These are phyloP conservation scores for Aphanomyces astaci DNA, from an alignment of 352 stramenopile species.

Conservation along the genomic window DNA sequence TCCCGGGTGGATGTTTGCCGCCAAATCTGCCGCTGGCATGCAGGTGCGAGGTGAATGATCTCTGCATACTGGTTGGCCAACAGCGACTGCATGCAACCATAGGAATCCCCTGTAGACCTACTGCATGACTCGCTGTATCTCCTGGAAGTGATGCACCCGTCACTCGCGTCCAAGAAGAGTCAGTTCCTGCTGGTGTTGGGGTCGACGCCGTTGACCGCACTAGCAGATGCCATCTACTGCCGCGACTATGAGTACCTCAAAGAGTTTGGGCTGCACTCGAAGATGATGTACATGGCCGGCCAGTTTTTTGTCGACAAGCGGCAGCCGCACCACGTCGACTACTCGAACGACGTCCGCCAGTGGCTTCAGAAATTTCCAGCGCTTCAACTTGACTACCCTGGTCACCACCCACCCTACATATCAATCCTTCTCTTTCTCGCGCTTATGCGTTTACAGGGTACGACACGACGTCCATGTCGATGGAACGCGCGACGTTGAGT, in stretches of 20 bases:
- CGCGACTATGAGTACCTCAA: background rate
- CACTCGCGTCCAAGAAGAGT: background rate
- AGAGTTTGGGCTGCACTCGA: background rate
- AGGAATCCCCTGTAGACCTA: background rate
- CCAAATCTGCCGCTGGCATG: background rate
- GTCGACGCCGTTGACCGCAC: background rate
- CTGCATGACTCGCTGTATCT: background rate
- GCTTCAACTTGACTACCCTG: background rate
- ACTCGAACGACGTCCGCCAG: background rate
- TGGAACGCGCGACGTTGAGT: background rate
- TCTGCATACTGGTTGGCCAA: too few species aligned
- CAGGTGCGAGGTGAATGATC: too few species aligned
- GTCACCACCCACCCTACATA: background rate
- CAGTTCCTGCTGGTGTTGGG: background rate
- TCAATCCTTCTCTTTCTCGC: too few species aligned
- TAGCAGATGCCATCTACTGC: slow-evolving; percentile 16
- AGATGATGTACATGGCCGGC: slow-evolving; percentile 13
- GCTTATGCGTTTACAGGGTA: background rate
- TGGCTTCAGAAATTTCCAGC: background rate
- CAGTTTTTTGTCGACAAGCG: background rate
- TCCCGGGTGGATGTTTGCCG: slow-evolving; percentile 4
- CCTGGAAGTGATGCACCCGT: slow-evolving; percentile 13
- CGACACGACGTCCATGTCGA: background rate
- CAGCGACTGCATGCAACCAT: too few species aligned
- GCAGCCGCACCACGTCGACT: background rate